phyloP scores from a whole-genome alignment of 2,329 filamentous ascomycete genomes.

The Ascochyta rabiei region DNA sequence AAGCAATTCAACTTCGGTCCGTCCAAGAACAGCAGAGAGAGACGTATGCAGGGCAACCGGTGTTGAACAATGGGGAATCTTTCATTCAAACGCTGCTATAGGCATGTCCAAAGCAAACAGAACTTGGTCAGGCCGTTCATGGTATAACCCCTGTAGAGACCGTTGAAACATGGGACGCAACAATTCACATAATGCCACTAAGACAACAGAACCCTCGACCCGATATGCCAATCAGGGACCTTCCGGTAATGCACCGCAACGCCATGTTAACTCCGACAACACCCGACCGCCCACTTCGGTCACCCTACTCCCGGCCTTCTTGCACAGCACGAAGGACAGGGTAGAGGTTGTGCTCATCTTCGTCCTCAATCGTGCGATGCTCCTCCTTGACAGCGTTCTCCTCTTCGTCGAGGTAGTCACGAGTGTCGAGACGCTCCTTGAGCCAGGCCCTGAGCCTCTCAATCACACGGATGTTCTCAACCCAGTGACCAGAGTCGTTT shows the following conservation, averaged over 20 bases:
- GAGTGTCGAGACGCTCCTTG: slow-evolving; percentile 59
- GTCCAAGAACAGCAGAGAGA: background rate
- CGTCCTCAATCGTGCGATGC: slow-evolving; percentile 43
- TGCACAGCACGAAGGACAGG: slow-evolving; percentile 50
- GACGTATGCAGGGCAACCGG: background rate
- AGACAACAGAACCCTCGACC: slow-evolving; percentile 15
- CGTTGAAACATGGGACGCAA: slow-evolving; percentile 3
- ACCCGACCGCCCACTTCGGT: background rate
- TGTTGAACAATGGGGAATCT: slow-evolving; percentile 14
- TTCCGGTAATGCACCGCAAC: slow-evolving; percentile 19
- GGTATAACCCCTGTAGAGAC: slow-evolving; percentile 12
- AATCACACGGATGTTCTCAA: slow-evolving; percentile 68
- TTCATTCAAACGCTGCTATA: slow-evolving; percentile 20
- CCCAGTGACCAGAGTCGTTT: slow-evolving; percentile 55
- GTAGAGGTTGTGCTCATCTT: slow-evolving; percentile 49
- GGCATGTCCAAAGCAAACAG: slow-evolving; percentile 16
- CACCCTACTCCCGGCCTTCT: slow-evolving; percentile 44
- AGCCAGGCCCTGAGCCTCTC: slow-evolving; percentile 65
- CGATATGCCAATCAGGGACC: slow-evolving; percentile 16
- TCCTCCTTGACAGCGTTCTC: slow-evolving; percentile 37
- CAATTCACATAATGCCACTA: slow-evolving; percentile 10
- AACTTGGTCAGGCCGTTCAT: slow-evolving; percentile 8
- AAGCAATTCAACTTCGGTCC: slow-evolving; percentile 8
- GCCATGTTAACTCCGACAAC: slow-evolving; percentile 26
- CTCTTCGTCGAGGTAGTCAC: slow-evolving; percentile 54